phyloP scores from a whole-genome alignment of 2,329 filamentous ascomycete genomes.

The Chalara sp. region DNA sequence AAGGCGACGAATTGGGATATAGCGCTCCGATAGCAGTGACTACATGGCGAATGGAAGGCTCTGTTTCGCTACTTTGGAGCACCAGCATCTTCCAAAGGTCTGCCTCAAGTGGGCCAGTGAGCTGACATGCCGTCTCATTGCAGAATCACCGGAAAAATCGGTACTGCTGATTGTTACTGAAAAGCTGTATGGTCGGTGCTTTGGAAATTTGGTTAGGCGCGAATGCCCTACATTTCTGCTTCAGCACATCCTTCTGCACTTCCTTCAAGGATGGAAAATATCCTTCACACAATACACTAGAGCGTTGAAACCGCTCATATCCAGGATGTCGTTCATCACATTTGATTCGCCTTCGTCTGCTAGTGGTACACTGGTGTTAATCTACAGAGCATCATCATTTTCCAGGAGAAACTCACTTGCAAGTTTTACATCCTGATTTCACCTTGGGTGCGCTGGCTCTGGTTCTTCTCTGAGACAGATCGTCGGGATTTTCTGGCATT shows the following conservation, averaged over 20 bases:
- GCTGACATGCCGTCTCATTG: conserved; percentile 50
- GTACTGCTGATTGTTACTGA: conserved; percentile 45
- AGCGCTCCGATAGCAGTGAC: conserved; percentile 61
- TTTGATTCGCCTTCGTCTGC: conserved; percentile 45
- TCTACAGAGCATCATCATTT: neutral
- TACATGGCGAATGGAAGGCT: conserved; percentile 54
- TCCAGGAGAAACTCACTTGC: conserved; percentile 47
- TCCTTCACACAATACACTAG: conserved; percentile 52
- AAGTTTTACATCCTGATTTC: conserved; percentile 59
- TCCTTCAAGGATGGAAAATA: conserved; percentile 30
- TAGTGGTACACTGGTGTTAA: conserved; percentile 8
- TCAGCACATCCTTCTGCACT: neutral
- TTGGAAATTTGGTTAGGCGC: conserved; percentile 21
- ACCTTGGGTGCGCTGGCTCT: conserved; percentile 33
- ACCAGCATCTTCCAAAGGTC: conserved; percentile 58
- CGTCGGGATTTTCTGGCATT: no score
- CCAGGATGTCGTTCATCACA: conserved; percentile 57
- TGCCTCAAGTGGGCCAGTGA: conserved; percentile 62
- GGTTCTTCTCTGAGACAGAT: no score
- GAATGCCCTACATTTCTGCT: conserved; percentile 17
- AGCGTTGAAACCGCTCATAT: conserved; percentile 55
- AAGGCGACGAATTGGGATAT: conserved; percentile 29
- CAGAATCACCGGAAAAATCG: conserved; percentile 57
- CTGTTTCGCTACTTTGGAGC: conserved; percentile 53
- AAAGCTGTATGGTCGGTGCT: conserved; percentile 32